A percentile compares a stretch with the other conserved stretches of the same genome.
Evolutionary conservation across 2,329 filamentous ascomycete species (phyloP).

Genomic region (Immersiporthe knoxdaviesiana): DNA sequence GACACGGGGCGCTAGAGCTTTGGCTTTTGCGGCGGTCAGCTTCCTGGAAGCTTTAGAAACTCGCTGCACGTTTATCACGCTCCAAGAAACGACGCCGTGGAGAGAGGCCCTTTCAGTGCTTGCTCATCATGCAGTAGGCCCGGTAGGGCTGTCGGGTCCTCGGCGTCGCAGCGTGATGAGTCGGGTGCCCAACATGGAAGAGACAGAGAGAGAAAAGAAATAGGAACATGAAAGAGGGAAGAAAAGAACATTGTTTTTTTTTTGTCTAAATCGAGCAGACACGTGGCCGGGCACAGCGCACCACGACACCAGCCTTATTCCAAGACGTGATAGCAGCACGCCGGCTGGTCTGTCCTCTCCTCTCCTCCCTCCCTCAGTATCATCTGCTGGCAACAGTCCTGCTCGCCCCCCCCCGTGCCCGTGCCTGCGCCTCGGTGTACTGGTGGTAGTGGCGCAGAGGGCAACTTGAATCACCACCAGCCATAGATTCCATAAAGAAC

Average conservation of each 20-base stretch:
- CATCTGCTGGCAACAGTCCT: not conserved
- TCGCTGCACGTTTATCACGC: not conserved
- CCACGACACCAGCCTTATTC: not conserved
- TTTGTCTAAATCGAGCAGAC: not conserved
- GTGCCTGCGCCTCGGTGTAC: not conserved
- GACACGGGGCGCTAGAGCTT: not conserved
- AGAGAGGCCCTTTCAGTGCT: not conserved
- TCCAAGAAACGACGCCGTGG: not conserved
- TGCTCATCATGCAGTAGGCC: not conserved
- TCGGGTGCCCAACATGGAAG: not conserved
- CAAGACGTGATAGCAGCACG: not conserved
- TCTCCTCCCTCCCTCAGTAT: not conserved
- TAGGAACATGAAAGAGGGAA: not conserved
- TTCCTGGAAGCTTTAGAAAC: not conserved
- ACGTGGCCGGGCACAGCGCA: slow-evolving; percentile 1
- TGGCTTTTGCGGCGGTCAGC: not conserved
- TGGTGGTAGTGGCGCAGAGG: no score
- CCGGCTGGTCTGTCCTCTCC: not conserved
- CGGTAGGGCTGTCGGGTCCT: not conserved
- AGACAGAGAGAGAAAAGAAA: not conserved
- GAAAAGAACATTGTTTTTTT: not conserved
- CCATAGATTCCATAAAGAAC: not conserved
- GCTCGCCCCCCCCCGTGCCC: no score
- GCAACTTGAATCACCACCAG: not conserved
- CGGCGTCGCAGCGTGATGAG: not conserved